Conservation (phyloP, 495 filamentous ascomycete species). For the Hypoxylon trugodes region DNA sequence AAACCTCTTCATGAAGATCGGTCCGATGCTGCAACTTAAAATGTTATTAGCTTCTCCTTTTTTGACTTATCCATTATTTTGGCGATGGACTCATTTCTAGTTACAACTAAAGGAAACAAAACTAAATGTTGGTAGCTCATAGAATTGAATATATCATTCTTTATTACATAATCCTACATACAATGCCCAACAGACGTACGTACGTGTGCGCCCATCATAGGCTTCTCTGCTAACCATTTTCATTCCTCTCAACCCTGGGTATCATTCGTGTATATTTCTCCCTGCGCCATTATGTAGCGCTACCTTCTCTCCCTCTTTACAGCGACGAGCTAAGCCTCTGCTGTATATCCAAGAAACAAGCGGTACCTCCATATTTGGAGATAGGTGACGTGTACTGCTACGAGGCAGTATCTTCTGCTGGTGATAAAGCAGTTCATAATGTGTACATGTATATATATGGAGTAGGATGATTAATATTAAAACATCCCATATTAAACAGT, state of each 20-base stretch:
- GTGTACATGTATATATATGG: conserved; percentile 15
- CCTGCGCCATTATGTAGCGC: neutral
- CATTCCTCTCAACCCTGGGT: conserved; percentile 19
- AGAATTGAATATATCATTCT: conserved; percentile 37
- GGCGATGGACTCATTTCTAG: neutral
- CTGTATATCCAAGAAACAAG: conserved; percentile 2
- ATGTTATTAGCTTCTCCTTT: neutral
- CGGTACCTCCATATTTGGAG: neutral
- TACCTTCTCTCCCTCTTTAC: neutral
- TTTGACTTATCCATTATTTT: neutral
- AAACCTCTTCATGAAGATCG: conserved; percentile 29
- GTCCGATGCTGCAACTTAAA: conserved; percentile 30
- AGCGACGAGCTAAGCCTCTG: neutral
- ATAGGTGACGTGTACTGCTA: neutral
- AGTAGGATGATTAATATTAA: conserved; percentile 2
- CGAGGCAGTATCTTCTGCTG: conserved; percentile 2
- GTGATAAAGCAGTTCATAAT: conserved; percentile 13
- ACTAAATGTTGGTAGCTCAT: conserved; percentile 14
- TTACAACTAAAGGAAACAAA: neutral
- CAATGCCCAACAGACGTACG: conserved; percentile 26
- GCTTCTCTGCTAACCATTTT: conserved; percentile 21
- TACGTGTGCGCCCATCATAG: conserved; percentile 3
- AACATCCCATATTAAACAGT: conserved; percentile 12
- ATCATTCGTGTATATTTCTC: conserved; percentile 29
- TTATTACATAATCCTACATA: conserved; percentile 35